phyloP scores from a whole-genome alignment of 257 asterid species.

The Anisodus tanguticus region DNA sequence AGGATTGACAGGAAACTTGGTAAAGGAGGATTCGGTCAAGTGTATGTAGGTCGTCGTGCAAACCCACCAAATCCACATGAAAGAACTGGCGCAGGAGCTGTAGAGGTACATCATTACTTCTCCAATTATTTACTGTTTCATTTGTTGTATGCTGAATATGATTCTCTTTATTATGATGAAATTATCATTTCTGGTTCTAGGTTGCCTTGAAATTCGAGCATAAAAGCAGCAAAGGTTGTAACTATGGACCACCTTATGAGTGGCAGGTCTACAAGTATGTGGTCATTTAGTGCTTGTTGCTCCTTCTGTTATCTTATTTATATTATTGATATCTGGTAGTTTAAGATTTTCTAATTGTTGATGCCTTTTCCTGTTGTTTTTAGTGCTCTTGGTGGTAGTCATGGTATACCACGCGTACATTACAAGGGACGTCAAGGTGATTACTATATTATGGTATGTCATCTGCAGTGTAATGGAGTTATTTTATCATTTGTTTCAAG shows the following conservation, averaged over 20 bases:
- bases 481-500: constrained; percentile 2
- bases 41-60: constrained; percentile 79
- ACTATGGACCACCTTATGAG: constrained; percentile 81
- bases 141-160: constrained; percentile 7
- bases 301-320: background rate
- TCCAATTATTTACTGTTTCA: constrained; percentile 17
- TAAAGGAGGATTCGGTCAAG: constrained; percentile 98
- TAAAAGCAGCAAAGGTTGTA: constrained; percentile 85
- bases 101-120: constrained; percentile 56
- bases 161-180: background rate
- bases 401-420: constrained; percentile 84
- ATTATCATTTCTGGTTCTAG: constrained; percentile 41
- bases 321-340: constrained; percentile 17
- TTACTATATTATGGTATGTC: constrained; percentile 74
- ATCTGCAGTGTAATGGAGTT: background rate
- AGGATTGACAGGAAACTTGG: constrained; percentile 75
- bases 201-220: constrained; percentile 91
- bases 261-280: constrained; percentile 81
- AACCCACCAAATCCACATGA: constrained; percentile 67
- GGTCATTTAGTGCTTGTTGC: constrained; percentile 24
- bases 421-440: constrained; percentile 74
- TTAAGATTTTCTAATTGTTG: constrained; percentile 13
- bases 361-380: constrained; percentile 23
- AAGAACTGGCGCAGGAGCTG: constrained; percentile 84
- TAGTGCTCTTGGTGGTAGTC: constrained; percentile 81